Conservation (phyloP, 345 rosid species). For the Reutealis trisperma region DNA sequence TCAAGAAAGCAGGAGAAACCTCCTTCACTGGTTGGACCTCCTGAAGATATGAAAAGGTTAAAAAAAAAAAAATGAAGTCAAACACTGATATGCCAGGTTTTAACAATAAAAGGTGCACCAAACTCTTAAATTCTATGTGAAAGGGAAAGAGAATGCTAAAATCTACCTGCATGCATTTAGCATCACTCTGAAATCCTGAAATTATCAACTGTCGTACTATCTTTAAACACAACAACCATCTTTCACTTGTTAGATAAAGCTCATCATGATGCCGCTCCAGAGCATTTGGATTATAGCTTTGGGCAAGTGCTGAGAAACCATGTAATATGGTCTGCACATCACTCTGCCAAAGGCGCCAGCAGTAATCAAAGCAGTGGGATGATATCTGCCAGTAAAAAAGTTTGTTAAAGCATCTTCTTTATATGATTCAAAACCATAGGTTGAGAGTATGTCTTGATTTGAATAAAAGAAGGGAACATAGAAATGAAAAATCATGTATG, state of each 20-base stretch:
- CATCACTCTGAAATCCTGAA: slow-evolving; percentile 91
- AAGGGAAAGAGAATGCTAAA: slow-evolving; percentile 1
- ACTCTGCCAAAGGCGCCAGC: slow-evolving; percentile 97
- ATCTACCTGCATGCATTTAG: slow-evolving; percentile 74
- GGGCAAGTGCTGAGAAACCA: slow-evolving; percentile 67
- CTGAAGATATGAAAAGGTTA: slow-evolving; percentile 42
- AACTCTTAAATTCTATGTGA: slow-evolving; percentile 4
- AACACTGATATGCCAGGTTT: slow-evolving; percentile 7
- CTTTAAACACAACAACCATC: slow-evolving; percentile 93
- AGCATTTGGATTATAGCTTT: slow-evolving; percentile 54
- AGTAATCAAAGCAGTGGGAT: slow-evolving; percentile 72
- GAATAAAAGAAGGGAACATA: background rate
- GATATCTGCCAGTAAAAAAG: slow-evolving; percentile 68
- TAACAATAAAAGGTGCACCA: background rate
- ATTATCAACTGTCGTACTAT: slow-evolving; percentile 77
- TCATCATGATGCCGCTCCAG: slow-evolving; percentile 69
- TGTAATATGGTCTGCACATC: slow-evolving; percentile 81
- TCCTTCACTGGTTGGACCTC: slow-evolving; percentile 87
- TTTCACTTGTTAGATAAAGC: slow-evolving; percentile 78
- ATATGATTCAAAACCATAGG: background rate
- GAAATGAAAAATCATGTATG: background rate
- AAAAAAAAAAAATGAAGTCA: slow-evolving; percentile 1
- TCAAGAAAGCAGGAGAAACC: slow-evolving; percentile 78
- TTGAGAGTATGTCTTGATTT: background rate
- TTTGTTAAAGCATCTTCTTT: slow-evolving; percentile 14